Base-by-base conservation (phyloP, 2,329 filamentous ascomycete genomes). In the Fusarium austroafricanum region DNA sequence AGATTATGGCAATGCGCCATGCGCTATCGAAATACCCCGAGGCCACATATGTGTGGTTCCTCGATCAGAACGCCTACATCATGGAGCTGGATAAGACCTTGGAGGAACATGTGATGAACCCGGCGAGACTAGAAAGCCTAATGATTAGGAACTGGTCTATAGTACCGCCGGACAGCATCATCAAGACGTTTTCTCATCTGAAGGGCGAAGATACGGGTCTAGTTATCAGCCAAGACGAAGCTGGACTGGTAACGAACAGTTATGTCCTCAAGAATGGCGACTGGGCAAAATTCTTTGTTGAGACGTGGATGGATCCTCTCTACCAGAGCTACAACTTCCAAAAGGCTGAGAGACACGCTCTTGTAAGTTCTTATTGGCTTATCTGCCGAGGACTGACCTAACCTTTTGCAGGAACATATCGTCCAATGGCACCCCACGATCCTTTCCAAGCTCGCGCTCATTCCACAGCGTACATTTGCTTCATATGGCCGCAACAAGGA, bases 391-490 rank as follows among this genome's bases (percentile, higher is more conserved):
- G 11, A 12, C 6, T 10, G 26, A 17, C 35, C 20, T 63, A 29
- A 55, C 82, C 67, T 21, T 12, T 46, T 40, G 20, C 65, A 94
- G 92, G 92, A 95, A 80, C 92, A 96, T 76, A 91, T 95, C 70
- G 89, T 93, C 33, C 95, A 97, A 83, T 99, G 96, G 96, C 96
- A 99, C 77, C 94, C 95, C 28, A 99, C 96, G 0, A 91, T 99
- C 43, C 87, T 99, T 12, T 93, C 95, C 37, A 96, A 94, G 76
- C 82, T 98, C 65, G 94, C 92, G 2, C 84, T 99, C 21, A 85
- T 99, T n/a, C 94, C 95, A 4, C 96, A 99, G 79, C 87, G 90
- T 51, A 84, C 86, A 33, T 82, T 99, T 77, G 97, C 97, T 75
- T 87, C 92, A 0, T 98, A 97, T 79, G 89, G 85, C 64, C 80